Evolutionary conservation across 306 rosid genomes (phyloP), one percentile per base, ranked within the genome.

Genomic region (Myrica gale): DNA sequence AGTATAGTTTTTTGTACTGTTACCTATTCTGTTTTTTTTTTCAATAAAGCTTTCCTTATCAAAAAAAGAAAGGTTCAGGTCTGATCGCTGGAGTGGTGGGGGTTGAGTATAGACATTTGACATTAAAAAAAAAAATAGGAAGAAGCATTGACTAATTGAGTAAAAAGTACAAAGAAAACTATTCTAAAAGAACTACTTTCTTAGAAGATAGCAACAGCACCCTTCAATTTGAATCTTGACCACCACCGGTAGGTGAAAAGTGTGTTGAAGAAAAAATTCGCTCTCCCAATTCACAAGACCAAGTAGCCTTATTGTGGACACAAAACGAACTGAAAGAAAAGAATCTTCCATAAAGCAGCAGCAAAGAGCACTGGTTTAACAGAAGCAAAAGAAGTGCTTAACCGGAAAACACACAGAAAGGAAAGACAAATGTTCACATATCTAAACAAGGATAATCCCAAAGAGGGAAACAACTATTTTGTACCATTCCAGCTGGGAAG

Each of bases 141-240:
- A 39, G 47, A 65, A 39, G 21, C 23, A 7, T 1, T 39, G 15
- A 26, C 67, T 23, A 10, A 23, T 26, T 32, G 41, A 60, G 15
- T 26, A 42, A 26, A 32, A 60, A 17, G 26, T 41, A 16, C 21
- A 16, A 65, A 65, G 43, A 15, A 17, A 8, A 41, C 48, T 65
- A 39, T 42, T 7, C 8, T 10, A 19, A 44, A 15, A 13, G 39
- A 61, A 73, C 68, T 12, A 11, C 47, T 57, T 57, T 57, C 54
- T 58, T 43, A 52, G 61, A 53, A 67, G 21, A 48, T 68, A 42
- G 41, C 43, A 63, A 60, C 70, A 74, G 50, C 46, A 48, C 61
- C 56, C 20, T 67, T 57, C 76, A 52, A 43, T 45, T 69, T 61
- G 55, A 51, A 76, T 50, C 77, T 55, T 26, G 54, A 57, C 26